phyloP scores from a whole-genome alignment of 371 early-diverging fungal species.

The Basidiobolus meristosporus region DNA sequence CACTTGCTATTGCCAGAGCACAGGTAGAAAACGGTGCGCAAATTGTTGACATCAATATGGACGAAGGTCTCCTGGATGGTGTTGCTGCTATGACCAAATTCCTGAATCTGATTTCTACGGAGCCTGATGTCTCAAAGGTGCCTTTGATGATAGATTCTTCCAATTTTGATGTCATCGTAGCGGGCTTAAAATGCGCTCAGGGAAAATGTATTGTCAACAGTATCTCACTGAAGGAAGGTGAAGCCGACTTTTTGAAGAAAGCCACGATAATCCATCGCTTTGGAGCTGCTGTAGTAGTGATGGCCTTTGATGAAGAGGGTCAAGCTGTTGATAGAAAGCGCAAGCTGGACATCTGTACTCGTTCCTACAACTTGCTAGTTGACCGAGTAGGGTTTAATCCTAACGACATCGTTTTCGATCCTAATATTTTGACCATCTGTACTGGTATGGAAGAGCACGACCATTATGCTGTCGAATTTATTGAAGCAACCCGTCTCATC shows the following conservation, averaged over 20 bases:
- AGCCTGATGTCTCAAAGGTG: slow-evolving; percentile 74
- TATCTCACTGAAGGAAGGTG: slow-evolving; percentile 86
- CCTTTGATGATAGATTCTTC: slow-evolving; percentile 91
- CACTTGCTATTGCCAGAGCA: slow-evolving; percentile 71
- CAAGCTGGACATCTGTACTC: slow-evolving; percentile 76
- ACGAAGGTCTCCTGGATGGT: slow-evolving; percentile 87
- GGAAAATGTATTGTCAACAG: slow-evolving; percentile 94
- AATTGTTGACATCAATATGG: slow-evolving; percentile 86
- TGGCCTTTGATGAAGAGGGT: slow-evolving; percentile 93
- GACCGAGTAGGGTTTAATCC: slow-evolving; percentile 72
- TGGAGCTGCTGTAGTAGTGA: slow-evolving; percentile 91
- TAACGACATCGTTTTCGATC: slow-evolving; percentile 86
- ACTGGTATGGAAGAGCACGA: slow-evolving; percentile 93
- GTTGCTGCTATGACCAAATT: slow-evolving; percentile 81
- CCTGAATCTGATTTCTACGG: slow-evolving; percentile 79
- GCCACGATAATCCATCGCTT: slow-evolving; percentile 69
- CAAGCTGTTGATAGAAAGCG: slow-evolving; percentile 70
- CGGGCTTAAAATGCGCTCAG: slow-evolving; percentile 84
- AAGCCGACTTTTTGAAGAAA: slow-evolving; percentile 74
- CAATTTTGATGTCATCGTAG: slow-evolving; percentile 89
- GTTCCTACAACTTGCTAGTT: slow-evolving; percentile 73
- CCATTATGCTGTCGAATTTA: slow-evolving; percentile 87
- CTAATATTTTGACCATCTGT: slow-evolving; percentile 86
- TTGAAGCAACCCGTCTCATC: slow-evolving; percentile 51
- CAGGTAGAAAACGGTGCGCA: slow-evolving; percentile 91